A percentile compares a stretch with the other conserved stretches of the same genome.
phyloP scores from a whole-genome alignment of 2,329 filamentous ascomycete species.

The Diplodia sapinea region DNA sequence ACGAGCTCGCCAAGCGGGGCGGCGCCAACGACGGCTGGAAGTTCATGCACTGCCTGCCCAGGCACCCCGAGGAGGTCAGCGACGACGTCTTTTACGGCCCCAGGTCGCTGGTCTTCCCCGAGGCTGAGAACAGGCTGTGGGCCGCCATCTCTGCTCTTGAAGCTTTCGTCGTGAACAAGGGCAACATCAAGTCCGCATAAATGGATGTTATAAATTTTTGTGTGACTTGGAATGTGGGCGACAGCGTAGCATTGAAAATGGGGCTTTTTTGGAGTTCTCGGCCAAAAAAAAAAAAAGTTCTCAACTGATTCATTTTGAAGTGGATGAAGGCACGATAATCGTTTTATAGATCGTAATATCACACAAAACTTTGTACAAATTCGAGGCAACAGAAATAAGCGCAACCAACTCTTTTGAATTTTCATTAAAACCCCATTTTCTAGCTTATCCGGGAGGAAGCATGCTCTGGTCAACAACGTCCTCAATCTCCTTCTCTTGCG shows the following conservation, averaged over 20 bases:
- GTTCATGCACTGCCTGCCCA: conserved; percentile 97
- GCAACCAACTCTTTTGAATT: conserved; percentile 20
- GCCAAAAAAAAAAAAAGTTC: conserved; percentile 17
- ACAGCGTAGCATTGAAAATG: not conserved
- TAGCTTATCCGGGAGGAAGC: conserved; percentile 80
- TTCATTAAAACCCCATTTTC: conserved; percentile 15
- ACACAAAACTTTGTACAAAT: conserved; percentile 20
- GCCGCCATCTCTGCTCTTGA: conserved; percentile 83
- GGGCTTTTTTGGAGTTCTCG: conserved; percentile 4
- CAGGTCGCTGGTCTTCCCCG: conserved; percentile 85
- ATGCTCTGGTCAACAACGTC: conserved; percentile 95
- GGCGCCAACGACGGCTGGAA: conserved; percentile 90
- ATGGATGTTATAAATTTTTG: not conserved
- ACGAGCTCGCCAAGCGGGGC: conserved; percentile 79
- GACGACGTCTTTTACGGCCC: conserved; percentile 94
- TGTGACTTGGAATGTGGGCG: not conserved
- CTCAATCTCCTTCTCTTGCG: conserved; percentile 83
- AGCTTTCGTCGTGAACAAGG: conserved; percentile 93
- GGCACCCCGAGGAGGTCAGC: conserved; percentile 89
- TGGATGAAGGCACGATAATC: not conserved
- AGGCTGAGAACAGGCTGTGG: conserved; percentile 95
- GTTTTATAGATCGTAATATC: conserved; percentile 17
- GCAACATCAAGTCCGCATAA: conserved; percentile 62
- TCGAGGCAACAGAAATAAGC: not conserved
- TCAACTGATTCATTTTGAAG: not conserved